Base-by-base conservation (phyloP, 352 stramenopile genomes). In the Phytophthora hybrid region DNA sequence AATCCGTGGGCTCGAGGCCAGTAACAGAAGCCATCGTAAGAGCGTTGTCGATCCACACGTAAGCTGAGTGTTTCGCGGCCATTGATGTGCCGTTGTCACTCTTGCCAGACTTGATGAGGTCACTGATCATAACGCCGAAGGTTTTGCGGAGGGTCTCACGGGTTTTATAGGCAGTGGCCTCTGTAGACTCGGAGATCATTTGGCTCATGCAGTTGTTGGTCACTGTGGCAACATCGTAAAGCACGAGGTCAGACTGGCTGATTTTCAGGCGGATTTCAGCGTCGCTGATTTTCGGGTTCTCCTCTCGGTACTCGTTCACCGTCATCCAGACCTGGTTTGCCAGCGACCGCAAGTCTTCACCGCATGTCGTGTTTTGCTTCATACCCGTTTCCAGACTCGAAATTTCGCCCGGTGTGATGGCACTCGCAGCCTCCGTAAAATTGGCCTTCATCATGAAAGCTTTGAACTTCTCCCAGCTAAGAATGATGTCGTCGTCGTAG, bases 81-180 rank as follows among this genome's bases (percentile, higher is more conserved):
- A 85, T 63, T 1, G 69, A 71, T 5, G 77, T 80, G 1, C 82
- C 82, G 16, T 77, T 81, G 57, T 76, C 49, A n/a, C 71, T 77
- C 31, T 63, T 79, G 0, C 74, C 78, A 16, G 73, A 68, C 52
- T 67, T 80, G 41, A 89, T 80, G 23, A 92, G 69, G 23, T 84
- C 73, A 62, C 88, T 80, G 7, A 92, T 69, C 7, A 92, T 84
- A 7, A 83, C 79, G 0, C 80, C 66, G 9, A 88, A 70, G 0
- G 81, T 83, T 56, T 85, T 85, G 44, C 82, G 75, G 13, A 91
- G 78, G 11, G 69, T 77, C 32, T 88, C 82, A 21, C 85, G 80
- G 16, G 71, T 83, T 14, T 69, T 52, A 57, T 80, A 85, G 2
- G 71, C 75, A 0, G 71, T 81, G 1, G 32, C 58, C 5, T 32